Base-by-base conservation (phyloP, 495 filamentous ascomycete genomes). In the Talaromyces thailandensis region DNA sequence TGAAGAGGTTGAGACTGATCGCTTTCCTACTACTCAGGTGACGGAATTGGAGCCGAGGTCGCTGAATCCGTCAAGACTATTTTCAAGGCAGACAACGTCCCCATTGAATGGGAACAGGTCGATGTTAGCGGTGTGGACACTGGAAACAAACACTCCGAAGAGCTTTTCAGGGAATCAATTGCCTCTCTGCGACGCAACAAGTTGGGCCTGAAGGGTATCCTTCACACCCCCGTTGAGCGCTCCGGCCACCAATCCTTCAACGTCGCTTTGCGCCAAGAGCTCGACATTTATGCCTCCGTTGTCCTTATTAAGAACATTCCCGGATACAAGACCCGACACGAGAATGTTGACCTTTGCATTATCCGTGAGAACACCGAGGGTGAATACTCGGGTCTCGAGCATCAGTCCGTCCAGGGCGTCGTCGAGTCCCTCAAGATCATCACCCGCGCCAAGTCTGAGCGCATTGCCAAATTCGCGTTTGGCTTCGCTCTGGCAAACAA, bases 351-450 rank as follows among this genome's bases (percentile, higher is more conserved):
- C 73, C 84, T 98, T 61, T 96, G 92, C 85, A 96, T 98, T 75
- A 96, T 98, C 76, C 94, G 94, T 77, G 94, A 98, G 82, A 98
- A 98, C 81, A 98, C 94, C 73, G 94, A 98, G 81, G 94, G 94
- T 70, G 94, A 98, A 83, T 98, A 98, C 82, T 96, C 91, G 50
- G 94, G 94, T 52, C 84, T 98, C 58, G 94, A 98, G 82, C 94
- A 98, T 80, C 95, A 98, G 82, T 96, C 92, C 62, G 94, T 98
- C 24, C 83, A 86, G 58, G 94, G 94, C 65, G 94, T 98, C 69
- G 95, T 98, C 67, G 95, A 98, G 82, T 98, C 94, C 11, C 88
- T 98, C 73, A 98, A 98, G 85, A 96, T 98, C 76, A 96, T 98
- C 78, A 98, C 94, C 63, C 92, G 92, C 68, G 92, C 91, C 71